A percentile compares a stretch with the other conserved stretches of the same genome.
phyloP scores from a whole-genome alignment of 805 yeast species.

The Kregervanrija delftensis region DNA sequence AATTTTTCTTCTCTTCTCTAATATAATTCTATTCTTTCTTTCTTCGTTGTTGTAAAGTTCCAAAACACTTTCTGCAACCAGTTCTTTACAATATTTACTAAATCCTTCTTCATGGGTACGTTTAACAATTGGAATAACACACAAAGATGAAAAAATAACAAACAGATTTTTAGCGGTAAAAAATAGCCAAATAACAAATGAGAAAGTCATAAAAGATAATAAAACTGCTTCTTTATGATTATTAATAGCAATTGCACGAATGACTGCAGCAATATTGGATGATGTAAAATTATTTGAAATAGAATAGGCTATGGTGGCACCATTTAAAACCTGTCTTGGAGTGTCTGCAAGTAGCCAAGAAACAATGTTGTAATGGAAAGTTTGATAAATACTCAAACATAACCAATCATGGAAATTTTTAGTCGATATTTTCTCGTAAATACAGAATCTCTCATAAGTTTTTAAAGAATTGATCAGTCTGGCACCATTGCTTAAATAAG shows the following conservation, averaged over 20 bases:
- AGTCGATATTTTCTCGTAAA: constrained; percentile 59
- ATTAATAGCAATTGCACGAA: constrained; percentile 50
- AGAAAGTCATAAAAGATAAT: constrained; percentile 66
- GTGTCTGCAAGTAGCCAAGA: constrained; percentile 68
- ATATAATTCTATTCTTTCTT: constrained; percentile 6
- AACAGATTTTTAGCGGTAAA: constrained; percentile 33
- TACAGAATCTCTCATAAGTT: constrained; percentile 62
- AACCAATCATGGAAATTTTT: constrained; percentile 64
- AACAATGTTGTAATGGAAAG: constrained; percentile 54
- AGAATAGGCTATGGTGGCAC: constrained; percentile 57
- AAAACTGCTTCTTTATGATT: constrained; percentile 65
- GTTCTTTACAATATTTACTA: constrained; percentile 16
- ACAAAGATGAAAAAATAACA: constrained; percentile 16
- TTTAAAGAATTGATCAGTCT: constrained; percentile 48
- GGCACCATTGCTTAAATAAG: constrained; percentile 63
- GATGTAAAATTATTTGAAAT: constrained; percentile 36
- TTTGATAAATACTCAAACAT: constrained; percentile 57
- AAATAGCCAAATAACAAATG: constrained; percentile 66
- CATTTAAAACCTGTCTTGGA: constrained; percentile 83
- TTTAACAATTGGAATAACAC: constrained; percentile 13
- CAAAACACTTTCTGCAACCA: constrained; percentile 24
- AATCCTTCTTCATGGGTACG: constrained; percentile 9
- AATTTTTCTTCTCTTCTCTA: constrained; percentile 13
- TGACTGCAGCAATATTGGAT: constrained; percentile 35
- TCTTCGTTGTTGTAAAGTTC: constrained; percentile 22